Conservation (phyloP, 441 rosid species). For the Adansonia rubrostipa region DNA sequence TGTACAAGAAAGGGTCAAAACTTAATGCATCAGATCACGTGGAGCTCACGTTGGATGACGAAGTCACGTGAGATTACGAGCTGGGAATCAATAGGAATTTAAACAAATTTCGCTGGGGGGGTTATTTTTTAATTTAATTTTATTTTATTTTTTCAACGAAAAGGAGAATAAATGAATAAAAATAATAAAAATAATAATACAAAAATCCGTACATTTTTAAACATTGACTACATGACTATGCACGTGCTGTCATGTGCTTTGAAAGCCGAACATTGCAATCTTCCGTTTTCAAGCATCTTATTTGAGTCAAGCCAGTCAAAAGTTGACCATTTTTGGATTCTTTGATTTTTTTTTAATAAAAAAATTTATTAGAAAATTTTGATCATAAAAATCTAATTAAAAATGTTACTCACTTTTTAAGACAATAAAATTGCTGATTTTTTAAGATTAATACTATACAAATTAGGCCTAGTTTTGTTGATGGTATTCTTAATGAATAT, state of each 20-base stretch:
- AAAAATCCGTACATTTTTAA: neutral
- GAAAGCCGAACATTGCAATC: constrained; percentile 17
- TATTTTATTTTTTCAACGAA: neutral
- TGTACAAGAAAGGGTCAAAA: neutral
- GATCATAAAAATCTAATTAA: neutral
- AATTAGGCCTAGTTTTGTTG: too few species aligned
- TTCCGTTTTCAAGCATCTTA: neutral
- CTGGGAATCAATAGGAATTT: neutral
- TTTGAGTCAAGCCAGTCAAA: neutral
- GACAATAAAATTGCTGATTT: neutral
- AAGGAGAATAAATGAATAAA: neutral
- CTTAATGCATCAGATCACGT: neutral
- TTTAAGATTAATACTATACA: too few species aligned
- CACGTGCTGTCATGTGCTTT: constrained; percentile 50
- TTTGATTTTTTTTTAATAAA: neutral
- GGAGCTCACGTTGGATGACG: neutral
- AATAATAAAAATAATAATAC: neutral
- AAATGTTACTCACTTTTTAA: neutral
- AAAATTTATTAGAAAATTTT: neutral
- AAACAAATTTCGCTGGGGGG: neutral
- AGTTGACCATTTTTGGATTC: constrained; percentile 10
- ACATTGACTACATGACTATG: neutral
- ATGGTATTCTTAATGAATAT: too few species aligned
- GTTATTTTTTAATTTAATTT: neutral
- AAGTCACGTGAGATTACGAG: neutral